Conservation (phyloP, 495 filamentous ascomycete genomes). For the Cudoniella acicularis region DNA sequence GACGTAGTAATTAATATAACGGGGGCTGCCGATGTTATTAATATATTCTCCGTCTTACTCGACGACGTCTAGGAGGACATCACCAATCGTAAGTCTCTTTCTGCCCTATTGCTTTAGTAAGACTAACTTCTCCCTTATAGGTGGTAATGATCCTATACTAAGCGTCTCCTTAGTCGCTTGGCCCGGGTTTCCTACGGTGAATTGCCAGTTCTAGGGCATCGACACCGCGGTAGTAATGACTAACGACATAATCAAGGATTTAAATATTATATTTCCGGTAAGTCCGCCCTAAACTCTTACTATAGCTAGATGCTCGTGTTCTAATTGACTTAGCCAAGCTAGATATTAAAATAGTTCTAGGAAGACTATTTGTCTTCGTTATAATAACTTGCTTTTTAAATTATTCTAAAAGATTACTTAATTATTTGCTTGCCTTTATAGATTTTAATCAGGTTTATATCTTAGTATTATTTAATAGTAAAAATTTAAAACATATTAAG, state of each 20-base stretch:
- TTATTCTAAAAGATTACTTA: neutral
- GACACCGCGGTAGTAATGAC: neutral
- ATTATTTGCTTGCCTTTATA: neutral
- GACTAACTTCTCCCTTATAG: neutral
- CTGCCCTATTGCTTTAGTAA: neutral
- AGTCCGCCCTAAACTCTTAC: neutral
- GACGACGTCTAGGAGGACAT: no score
- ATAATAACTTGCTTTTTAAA: neutral
- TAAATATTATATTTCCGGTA: neutral
- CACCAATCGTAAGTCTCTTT: neutral
- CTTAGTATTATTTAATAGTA: neutral
- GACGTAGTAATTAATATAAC: no score
- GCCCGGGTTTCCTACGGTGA: neutral
- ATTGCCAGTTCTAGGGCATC: neutral
- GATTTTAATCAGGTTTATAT: neutral
- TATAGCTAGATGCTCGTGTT: neutral
- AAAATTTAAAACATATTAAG: neutral
- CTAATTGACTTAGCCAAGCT: neutral
- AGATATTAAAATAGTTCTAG: neutral
- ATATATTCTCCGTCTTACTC: no score
- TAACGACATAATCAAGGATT: neutral
- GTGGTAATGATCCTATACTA: neutral
- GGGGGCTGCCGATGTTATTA: no score
- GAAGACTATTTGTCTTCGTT: neutral
- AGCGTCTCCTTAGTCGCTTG: neutral